A percentile compares a stretch with the other conserved stretches of the same genome.
Evolutionary conservation across 2,329 filamentous ascomycete genomes (phyloP).

Genomic region (Capronia americana): DNA sequence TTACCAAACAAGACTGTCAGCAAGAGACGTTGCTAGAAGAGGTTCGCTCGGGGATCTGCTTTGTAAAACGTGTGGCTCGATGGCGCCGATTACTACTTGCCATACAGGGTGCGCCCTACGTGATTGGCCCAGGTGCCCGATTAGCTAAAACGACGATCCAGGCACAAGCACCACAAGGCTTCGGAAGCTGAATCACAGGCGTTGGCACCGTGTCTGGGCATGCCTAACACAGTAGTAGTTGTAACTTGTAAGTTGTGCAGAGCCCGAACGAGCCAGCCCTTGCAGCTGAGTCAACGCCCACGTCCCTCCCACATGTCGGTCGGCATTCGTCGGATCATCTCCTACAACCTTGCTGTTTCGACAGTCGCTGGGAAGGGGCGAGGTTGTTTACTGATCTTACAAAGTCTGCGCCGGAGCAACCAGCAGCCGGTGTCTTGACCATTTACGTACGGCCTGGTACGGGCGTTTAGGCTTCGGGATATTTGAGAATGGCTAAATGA

Average conservation of each 20-base stretch:
- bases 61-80: slow-evolving; percentile 3
- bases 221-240: slow-evolving; percentile 9
- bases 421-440: neutral
- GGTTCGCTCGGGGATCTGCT: neutral
- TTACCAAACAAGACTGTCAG: slow-evolving; percentile 20
- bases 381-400: slow-evolving; percentile 8
- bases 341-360: neutral
- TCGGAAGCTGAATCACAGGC: slow-evolving; percentile 3
- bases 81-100: slow-evolving; percentile 15
- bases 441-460: neutral
- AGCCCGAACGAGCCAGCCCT: neutral
- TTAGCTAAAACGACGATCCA: too few species aligned
- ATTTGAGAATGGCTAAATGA: neutral
- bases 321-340: neutral
- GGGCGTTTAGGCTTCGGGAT: neutral
- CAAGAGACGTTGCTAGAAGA: slow-evolving; percentile 7
- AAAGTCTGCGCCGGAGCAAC: neutral
- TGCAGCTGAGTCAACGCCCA: slow-evolving; percentile 19
- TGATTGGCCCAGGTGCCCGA: neutral
- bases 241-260: too few species aligned
- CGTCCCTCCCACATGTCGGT: neutral
- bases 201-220: neutral
- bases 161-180: slow-evolving; percentile 2
- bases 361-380: neutral
- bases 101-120: neutral